A percentile compares a stretch with the other conserved stretches of the same genome.
phyloP scores from a whole-genome alignment of 495 filamentous ascomycete species.

The Penicillium verhagenii region DNA sequence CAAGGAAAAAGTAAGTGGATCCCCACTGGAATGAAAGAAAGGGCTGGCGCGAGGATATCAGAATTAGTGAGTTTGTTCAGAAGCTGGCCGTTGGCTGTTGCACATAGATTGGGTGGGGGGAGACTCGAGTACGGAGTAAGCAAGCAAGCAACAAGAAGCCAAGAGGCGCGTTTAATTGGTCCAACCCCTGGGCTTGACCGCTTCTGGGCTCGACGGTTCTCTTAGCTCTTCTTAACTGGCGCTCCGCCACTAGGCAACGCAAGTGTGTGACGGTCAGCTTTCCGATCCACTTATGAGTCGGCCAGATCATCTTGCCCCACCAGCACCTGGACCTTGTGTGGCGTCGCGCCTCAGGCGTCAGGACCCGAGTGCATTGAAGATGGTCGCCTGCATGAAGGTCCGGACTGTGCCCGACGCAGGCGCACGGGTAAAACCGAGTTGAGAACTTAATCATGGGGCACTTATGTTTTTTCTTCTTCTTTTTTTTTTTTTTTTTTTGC shows the following conservation, averaged over 20 bases:
- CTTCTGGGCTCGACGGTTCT: conserved; percentile 1
- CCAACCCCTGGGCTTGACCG: conserved; percentile 12
- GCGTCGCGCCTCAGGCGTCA: conserved; percentile 25
- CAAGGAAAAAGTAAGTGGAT: too few relatives aligned
- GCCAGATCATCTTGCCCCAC: conserved; percentile 20
- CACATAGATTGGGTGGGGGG: conserved; percentile 2
- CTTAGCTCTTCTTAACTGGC: not conserved
- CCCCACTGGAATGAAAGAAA: not conserved
- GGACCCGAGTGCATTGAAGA: conserved; percentile 11
- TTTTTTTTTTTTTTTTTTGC: too few relatives aligned
- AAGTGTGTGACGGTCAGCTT: conserved; percentile 11
- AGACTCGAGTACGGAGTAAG: not conserved
- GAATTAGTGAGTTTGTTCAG: not conserved
- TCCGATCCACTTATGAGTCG: not conserved
- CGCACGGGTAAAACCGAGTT: conserved; percentile 20
- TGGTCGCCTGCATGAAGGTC: conserved; percentile 11
- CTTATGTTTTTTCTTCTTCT: too few relatives aligned
- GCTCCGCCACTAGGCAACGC: conserved; percentile 18
- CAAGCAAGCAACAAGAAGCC: not conserved
- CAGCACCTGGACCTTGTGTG: conserved; percentile 24
- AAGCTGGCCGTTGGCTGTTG: conserved; percentile 1
- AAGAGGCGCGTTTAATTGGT: not conserved
- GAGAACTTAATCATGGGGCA: conserved; percentile 8
- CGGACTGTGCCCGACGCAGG: conserved; percentile 16
- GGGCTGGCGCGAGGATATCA: not conserved